Conservation (phyloP, 768 basidiomycete species). For the Termitomyces sp. region DNA sequence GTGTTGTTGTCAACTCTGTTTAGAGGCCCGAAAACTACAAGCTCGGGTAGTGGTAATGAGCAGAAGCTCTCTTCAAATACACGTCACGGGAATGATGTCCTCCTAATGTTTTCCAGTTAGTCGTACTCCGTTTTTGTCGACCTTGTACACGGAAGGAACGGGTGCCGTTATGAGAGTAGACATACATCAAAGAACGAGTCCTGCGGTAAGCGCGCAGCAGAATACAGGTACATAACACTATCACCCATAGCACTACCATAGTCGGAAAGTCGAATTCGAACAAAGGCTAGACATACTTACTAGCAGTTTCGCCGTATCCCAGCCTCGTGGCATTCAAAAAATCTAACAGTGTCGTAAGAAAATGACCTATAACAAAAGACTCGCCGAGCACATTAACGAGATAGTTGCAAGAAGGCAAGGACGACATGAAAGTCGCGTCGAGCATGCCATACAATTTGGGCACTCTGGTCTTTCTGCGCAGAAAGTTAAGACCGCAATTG, state of each 20-base stretch:
- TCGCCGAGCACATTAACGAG: neutral
- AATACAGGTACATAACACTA: neutral
- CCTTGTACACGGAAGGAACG: neutral
- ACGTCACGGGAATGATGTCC: conserved; percentile 51
- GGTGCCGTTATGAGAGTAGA: too few species aligned
- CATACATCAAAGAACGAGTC: too few species aligned
- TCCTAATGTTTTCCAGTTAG: neutral
- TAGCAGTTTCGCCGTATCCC: neutral
- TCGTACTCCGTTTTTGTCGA: neutral
- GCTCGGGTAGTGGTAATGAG: neutral
- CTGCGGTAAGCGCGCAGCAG: neutral
- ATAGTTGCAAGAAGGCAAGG: neutral
- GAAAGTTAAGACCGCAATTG: neutral
- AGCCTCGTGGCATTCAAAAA: neutral
- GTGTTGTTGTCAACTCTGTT: neutral
- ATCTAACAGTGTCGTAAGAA: neutral
- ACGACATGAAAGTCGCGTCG: neutral
- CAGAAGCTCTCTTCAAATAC: neutral
- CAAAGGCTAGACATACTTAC: too few species aligned
- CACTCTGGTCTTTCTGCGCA: neutral
- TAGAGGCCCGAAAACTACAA: neutral
- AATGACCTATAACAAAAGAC: neutral
- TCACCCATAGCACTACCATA: neutral
- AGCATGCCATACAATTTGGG: neutral
- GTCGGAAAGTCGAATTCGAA: neutral